These are phyloP conservation scores for Epichloe sp. DNA, from an alignment of 2,329 filamentous ascomycete species.

Conservation along the genomic window DNA sequence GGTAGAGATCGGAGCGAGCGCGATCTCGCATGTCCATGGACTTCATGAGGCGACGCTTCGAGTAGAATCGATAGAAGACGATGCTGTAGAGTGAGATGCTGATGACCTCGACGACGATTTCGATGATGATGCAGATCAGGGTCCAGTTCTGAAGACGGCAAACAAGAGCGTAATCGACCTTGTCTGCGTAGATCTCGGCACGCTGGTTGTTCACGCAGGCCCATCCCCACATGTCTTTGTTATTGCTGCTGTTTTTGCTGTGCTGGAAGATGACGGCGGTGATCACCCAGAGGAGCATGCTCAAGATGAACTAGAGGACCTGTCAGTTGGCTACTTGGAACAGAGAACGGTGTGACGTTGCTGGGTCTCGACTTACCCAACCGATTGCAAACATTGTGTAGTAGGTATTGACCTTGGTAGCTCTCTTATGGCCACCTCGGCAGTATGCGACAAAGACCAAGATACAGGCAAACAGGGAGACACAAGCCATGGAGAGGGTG, in stretches of 20 bases:
- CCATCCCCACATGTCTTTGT: slow-evolving; percentile 96
- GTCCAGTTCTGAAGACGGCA: slow-evolving; percentile 92
- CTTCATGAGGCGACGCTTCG: slow-evolving; percentile 88
- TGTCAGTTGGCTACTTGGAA: no score
- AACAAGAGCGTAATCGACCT: slow-evolving; percentile 78
- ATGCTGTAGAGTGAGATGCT: slow-evolving; percentile 87
- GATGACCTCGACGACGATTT: slow-evolving; percentile 83
- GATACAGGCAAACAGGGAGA: slow-evolving; percentile 71
- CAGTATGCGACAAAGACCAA: slow-evolving; percentile 76
- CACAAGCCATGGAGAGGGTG: slow-evolving; percentile 62
- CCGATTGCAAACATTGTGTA: slow-evolving; percentile 88
- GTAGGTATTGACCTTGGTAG: slow-evolving; percentile 88
- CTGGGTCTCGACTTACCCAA: slow-evolving; percentile 35
- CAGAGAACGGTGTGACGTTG: no score
- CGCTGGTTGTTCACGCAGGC: slow-evolving; percentile 85
- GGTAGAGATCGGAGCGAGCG: slow-evolving; percentile 87
- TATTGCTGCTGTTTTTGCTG: slow-evolving; percentile 52
- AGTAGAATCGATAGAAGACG: slow-evolving; percentile 96
- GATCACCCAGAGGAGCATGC: slow-evolving; percentile 81
- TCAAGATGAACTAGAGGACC: slow-evolving; percentile 59
- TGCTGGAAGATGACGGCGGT: slow-evolving; percentile 76
- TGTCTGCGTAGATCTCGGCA: slow-evolving; percentile 59
- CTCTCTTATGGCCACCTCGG: slow-evolving; percentile 73
- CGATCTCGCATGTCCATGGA: slow-evolving; percentile 93
- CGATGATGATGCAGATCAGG: slow-evolving; percentile 92